Conservation (phyloP, 176 grass and related monocot species). For the Canna indica region DNA sequence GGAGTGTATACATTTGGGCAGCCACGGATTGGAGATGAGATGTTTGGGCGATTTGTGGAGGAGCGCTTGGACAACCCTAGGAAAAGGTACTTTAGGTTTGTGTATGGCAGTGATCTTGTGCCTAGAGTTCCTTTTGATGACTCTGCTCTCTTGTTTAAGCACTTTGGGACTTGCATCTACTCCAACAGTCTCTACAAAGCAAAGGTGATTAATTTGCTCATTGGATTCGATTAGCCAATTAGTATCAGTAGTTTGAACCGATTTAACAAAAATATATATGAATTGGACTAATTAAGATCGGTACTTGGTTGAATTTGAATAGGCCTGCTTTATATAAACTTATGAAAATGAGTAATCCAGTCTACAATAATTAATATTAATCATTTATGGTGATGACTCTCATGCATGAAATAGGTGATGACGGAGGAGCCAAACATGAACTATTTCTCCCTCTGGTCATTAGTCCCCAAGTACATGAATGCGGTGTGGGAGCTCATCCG, state of each 20-base stretch:
- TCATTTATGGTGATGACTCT: no score
- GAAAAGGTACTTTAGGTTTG: slow-evolving; percentile 50
- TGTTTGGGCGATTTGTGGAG: slow-evolving; percentile 37
- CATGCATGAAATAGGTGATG: neutral
- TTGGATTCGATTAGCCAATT: neutral
- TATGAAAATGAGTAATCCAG: neutral
- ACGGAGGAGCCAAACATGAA: slow-evolving; percentile 74
- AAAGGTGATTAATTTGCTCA: slow-evolving; percentile 16
- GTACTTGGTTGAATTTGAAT: no score
- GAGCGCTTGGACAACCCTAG: slow-evolving; percentile 21
- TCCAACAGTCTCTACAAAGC: slow-evolving; percentile 66
- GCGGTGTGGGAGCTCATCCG: slow-evolving; percentile 58
- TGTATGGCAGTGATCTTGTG: slow-evolving; percentile 75
- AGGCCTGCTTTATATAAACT: neutral
- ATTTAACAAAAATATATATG: neutral
- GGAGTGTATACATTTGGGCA: slow-evolving; percentile 87
- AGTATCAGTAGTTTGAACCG: neutral
- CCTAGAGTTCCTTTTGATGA: slow-evolving; percentile 64
- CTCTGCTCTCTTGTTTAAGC: slow-evolving; percentile 49
- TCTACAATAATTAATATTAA: no score
- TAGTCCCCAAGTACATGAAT: slow-evolving; percentile 46
- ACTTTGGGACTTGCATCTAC: slow-evolving; percentile 61
- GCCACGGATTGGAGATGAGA: slow-evolving; percentile 47
- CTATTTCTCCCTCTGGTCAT: slow-evolving; percentile 46
- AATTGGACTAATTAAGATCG: no score